Evolutionary conservation across 2,329 filamentous ascomycete genomes (phyloP).

Genomic region (Pyrenophora seminiperda): DNA sequence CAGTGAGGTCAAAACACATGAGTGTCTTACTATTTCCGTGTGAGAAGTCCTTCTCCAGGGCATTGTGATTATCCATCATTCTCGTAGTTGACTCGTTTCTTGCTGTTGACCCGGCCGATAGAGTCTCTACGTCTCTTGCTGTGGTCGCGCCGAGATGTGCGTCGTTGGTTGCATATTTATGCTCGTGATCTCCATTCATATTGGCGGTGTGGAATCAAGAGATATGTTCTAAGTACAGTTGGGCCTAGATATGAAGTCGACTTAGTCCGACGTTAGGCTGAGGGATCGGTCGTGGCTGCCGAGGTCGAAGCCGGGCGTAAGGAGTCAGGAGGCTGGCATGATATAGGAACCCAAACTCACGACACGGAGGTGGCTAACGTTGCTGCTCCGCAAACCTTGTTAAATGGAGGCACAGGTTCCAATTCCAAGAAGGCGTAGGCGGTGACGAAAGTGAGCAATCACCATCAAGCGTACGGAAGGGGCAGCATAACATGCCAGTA

Average conservation of each 20-base stretch:
- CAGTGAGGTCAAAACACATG: neutral
- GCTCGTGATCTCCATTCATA: constrained; percentile 22
- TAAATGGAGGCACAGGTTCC: constrained; percentile 10
- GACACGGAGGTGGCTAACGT: constrained; percentile 14
- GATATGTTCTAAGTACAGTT: constrained; percentile 7
- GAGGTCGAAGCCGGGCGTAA: constrained; percentile 19
- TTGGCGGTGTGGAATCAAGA: constrained; percentile 16
- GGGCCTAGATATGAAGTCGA: constrained; percentile 4
- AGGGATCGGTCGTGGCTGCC: constrained; percentile 1
- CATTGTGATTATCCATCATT: constrained; percentile 25
- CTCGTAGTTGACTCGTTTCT: constrained; percentile 27
- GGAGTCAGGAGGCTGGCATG: constrained; percentile 11
- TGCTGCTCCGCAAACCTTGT: constrained; percentile 16
- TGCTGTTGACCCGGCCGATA: constrained; percentile 33
- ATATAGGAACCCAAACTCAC: constrained; percentile 7
- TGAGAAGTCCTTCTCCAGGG: constrained; percentile 55
- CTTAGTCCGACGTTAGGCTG: constrained; percentile 6
- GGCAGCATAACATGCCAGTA: constrained; percentile 17
- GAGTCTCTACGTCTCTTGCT: constrained; percentile 30
- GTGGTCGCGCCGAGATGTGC: constrained; percentile 27
- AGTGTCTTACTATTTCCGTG: constrained; percentile 30
- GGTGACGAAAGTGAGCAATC: constrained; percentile 35
- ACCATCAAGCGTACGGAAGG: constrained; percentile 19
- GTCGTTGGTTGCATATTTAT: constrained; percentile 22
- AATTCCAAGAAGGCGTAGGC: constrained; percentile 22